Evolutionary conservation across 2,329 filamentous ascomycete genomes (phyloP).

Genomic region (Penicillium sp.): DNA sequence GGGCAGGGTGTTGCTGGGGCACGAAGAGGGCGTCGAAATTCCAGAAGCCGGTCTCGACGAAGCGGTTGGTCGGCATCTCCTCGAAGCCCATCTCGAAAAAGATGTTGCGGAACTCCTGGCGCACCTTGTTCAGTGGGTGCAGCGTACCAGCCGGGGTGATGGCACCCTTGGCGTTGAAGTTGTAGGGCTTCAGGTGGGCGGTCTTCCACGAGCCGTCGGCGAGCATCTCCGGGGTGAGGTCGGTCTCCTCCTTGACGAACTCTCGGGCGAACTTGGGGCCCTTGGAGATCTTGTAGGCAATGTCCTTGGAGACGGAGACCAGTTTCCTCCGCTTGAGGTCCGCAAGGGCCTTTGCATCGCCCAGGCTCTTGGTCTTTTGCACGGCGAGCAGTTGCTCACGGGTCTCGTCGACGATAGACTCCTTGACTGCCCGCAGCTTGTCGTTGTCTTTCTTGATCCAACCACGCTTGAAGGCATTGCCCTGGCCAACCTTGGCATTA

Average conservation of each 20-base stretch:
- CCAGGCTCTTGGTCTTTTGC: conserved; percentile 66
- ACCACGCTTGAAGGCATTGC: conserved; percentile 82
- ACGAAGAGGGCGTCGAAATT: conserved; percentile 98
- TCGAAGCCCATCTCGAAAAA: conserved; percentile 99
- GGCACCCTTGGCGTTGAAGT: conserved; percentile 70
- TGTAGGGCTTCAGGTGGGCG: conserved; percentile 82
- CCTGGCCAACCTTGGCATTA: conserved; percentile 71
- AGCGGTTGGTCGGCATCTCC: conserved; percentile 95
- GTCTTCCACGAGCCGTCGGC: conserved; percentile 86
- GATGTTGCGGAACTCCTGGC: conserved; percentile 92
- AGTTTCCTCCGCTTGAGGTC: conserved; percentile 94
- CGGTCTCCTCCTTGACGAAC: conserved; percentile 90
- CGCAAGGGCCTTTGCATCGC: conserved; percentile 72
- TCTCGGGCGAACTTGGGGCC: conserved; percentile 85
- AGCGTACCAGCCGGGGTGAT: conserved; percentile 51
- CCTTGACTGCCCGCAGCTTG: conserved; percentile 56
- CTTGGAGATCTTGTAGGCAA: conserved; percentile 81
- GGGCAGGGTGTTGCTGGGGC: conserved; percentile 94
- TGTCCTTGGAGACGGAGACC: conserved; percentile 77
- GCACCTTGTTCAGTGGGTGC: conserved; percentile 81
- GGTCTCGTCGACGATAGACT: conserved; percentile 79
- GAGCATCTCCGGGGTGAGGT: conserved; percentile 92
- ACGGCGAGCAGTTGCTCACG: conserved; percentile 74
- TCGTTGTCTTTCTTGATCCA: conserved; percentile 68
- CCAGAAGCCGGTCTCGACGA: conserved; percentile 97